Conservation (phyloP, 345 rosid species). For the Xanthoceras sorbifolium region DNA sequence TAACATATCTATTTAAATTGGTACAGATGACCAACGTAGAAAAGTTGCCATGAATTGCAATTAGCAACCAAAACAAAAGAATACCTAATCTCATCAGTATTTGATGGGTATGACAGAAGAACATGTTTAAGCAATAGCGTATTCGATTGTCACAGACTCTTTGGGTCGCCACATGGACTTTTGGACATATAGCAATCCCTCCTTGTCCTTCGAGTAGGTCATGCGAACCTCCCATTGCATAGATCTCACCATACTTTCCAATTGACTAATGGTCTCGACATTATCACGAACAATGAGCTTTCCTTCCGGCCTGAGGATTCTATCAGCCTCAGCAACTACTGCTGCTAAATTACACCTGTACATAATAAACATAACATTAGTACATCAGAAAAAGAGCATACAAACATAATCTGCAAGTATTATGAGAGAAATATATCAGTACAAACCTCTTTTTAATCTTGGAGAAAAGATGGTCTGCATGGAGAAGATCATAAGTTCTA, state of each 20-base stretch:
- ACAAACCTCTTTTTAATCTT: conserved; percentile 68
- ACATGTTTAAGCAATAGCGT: conserved; percentile 54
- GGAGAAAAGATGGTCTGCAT: conserved; percentile 96
- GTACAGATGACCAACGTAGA: conserved; percentile 17
- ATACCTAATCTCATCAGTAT: conserved; percentile 27
- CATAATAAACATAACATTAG: neutral
- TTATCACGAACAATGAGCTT: conserved; percentile 77
- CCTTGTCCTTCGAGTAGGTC: conserved; percentile 76
- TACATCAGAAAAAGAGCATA: neutral
- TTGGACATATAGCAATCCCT: conserved; percentile 80
- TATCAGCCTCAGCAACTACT: conserved; percentile 80
- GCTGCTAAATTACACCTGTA: conserved; percentile 73
- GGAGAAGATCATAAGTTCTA: conserved; percentile 94
- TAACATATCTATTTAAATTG: conserved; percentile 19
- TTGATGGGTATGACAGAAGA: neutral
- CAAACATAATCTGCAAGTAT: neutral
- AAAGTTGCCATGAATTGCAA: conserved; percentile 18
- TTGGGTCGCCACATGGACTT: conserved; percentile 86
- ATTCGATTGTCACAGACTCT: conserved; percentile 56
- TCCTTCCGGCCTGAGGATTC: conserved; percentile 88
- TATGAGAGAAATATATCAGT: neutral
- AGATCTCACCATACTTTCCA: conserved; percentile 58
- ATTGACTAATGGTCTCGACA: conserved; percentile 53
- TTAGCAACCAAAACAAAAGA: conserved; percentile 30
- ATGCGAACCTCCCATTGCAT: conserved; percentile 85